A percentile compares a stretch with the other conserved stretches of the same genome.
phyloP scores from a whole-genome alignment of 768 basidiomycete genomes.

The Tylopilus rubrobrunneus region DNA sequence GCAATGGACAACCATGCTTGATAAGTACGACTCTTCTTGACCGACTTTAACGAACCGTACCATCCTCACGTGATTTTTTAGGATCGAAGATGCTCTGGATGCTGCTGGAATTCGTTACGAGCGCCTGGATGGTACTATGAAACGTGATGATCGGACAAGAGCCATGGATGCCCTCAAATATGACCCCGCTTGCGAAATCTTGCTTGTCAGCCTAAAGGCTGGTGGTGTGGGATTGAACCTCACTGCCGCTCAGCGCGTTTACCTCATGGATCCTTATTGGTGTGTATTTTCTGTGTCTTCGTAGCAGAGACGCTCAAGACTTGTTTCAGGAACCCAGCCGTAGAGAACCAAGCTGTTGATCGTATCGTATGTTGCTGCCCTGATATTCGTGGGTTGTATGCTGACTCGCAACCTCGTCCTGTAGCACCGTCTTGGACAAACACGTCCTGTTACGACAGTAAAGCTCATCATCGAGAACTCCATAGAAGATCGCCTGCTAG shows the following conservation, averaged over 20 bases:
- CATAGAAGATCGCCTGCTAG: slow-evolving; percentile 88
- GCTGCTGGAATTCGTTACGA: slow-evolving; percentile 81
- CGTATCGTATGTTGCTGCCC: slow-evolving; percentile 68
- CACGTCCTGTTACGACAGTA: slow-evolving; percentile 83
- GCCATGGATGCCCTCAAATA: slow-evolving; percentile 92
- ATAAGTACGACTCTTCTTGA: slow-evolving; percentile 52
- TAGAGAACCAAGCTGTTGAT: slow-evolving; percentile 97
- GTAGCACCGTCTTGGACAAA: slow-evolving; percentile 95
- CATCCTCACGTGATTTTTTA: slow-evolving; percentile 25
- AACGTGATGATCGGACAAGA: slow-evolving; percentile 84
- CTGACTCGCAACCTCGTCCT: neutral
- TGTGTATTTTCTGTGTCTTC: slow-evolving; percentile 25
- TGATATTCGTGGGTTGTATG: neutral
- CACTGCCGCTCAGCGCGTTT: slow-evolving; percentile 89
- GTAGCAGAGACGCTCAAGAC: neutral
- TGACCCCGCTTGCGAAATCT: slow-evolving; percentile 88
- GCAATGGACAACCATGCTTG: slow-evolving; percentile 93
- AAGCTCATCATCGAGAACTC: slow-evolving; percentile 93
- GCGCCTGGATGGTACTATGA: slow-evolving; percentile 97
- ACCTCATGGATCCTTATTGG: slow-evolving; percentile 98
- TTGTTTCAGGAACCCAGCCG: slow-evolving; percentile 80
- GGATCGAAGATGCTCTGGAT: slow-evolving; percentile 87
- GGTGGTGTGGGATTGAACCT: slow-evolving; percentile 97
- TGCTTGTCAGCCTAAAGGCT: slow-evolving; percentile 93
- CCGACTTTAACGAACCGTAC: neutral